Evolutionary conservation across 805 yeast species (phyloP), one percentile per base, ranked within the genome.

Genomic region (Sporopachydermia quercuum): DNA sequence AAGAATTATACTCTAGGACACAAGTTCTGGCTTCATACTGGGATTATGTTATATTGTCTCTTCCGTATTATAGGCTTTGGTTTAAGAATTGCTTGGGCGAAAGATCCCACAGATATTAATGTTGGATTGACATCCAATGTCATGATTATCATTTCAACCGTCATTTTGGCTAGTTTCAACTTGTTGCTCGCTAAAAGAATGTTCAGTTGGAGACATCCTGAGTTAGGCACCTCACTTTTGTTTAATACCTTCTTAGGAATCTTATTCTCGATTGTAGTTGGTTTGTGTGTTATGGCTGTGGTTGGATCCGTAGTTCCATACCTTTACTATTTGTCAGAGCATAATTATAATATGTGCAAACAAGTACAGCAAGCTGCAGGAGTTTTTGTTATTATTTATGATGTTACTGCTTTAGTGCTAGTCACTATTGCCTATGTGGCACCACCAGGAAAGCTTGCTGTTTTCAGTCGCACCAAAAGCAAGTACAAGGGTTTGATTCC

Each of bases 131-230:
- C 78, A 2, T 64, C 74, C 2, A 70, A 67, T 36, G 74, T 76
- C 18, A 65, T 79, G 38, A 51, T 70, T 18, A 66, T 74, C 46
- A 58, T 76, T 5, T 75, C 85, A 3, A 66, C 74, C 14, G 70
- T 76, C n/a, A 51, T 74, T 18, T 52, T 79, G 36, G 71, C 74
- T 19, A 66, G 78, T 3, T 63, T 74, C 49, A 76, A 76, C 51
- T 62, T 78, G 54, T 68, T 78, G 16, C 57, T 80, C 39, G 83
- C 83, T 3, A 86, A 78, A 53, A 69, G 89, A 53, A 60, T 79
- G 16, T 77, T 78, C 56, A 76, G 84, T 4, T 78, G 85, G 82
- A 64, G 78, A 53, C 87, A 80, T 52, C 87, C 89, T 4, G 75
- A 71, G 39, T 67, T 75, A 6, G 87, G 86, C 34, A 65, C 72